phyloP scores from a whole-genome alignment of 2,329 filamentous ascomycete species.

The Clarireedia hainanense region DNA sequence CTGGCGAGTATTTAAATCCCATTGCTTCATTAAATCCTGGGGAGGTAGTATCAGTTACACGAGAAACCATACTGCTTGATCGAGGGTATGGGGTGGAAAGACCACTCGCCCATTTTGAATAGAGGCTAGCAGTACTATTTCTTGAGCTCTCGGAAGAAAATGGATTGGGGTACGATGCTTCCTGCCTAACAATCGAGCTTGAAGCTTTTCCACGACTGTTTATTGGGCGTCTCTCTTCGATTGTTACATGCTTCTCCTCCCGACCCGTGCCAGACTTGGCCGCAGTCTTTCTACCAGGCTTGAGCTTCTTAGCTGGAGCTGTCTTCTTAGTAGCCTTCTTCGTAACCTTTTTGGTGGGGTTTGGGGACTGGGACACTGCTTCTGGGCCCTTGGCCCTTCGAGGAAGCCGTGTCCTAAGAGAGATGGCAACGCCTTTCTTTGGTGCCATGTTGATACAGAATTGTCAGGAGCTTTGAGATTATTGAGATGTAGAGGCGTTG shows the following conservation, averaged over 20 bases:
- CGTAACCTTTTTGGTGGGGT: background rate
- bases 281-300: background rate
- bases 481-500: background rate
- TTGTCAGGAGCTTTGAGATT: background rate
- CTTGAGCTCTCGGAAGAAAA: conserved; percentile 1
- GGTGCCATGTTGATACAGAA: background rate
- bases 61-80: background rate
- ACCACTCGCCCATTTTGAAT: background rate
- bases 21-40: conserved; percentile 1
- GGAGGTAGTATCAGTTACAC: background rate
- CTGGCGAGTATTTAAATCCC: conserved; percentile 6
- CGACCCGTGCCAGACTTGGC: background rate
- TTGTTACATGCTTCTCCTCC: background rate
- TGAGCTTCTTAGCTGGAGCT: background rate
- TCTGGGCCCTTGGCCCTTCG: conserved; percentile 2
- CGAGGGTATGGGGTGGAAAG: background rate
- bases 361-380: background rate
- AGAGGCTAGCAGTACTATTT: background rate
- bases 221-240: background rate
- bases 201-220: background rate
- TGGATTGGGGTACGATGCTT: conserved; percentile 6
- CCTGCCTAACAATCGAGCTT: conserved; percentile 6
- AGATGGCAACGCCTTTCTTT: background rate
- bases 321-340: background rate
- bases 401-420: background rate